Evolutionary conservation across 352 stramenopile genomes (phyloP), one percentile per base, ranked within the genome.

Genomic region (Pythium apleroticum): DNA sequence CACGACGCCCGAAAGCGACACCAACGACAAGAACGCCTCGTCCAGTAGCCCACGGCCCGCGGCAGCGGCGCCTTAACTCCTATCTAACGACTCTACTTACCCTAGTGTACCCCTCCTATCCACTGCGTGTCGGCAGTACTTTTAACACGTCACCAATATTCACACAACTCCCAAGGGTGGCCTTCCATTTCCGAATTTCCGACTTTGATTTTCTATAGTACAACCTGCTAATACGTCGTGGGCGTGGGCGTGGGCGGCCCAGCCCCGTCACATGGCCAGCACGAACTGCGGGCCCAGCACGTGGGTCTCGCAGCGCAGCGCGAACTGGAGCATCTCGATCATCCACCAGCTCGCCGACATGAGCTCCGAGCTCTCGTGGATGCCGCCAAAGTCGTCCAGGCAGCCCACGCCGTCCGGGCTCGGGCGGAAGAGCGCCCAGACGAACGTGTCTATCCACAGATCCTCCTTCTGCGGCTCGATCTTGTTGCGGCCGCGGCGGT

Each of bases 251-350:
- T n/a, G n/a, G n/a, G n/a, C n/a, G n/a, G n/a, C n/a, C n/a, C n/a
- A n/a, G n/a, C n/a, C n/a, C n/a, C n/a, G n/a, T 63, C 61, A 68
- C 52, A 58, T 63, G 24, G 53, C 11, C 17, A 88, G 63, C 22
- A 81, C 59, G 6, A 76, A 64, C 37, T 67, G 60, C 15, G 75
- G 81, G 3, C 80, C 80, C 5, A 85, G 57, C 33, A 83, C 77
- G 31, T 77, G 68, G 25, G 63, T 70, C 59, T 91, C 82, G 69
- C 78, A 80, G 22, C 77, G 75, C 58, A 91, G 48, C 52, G 80
- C 78, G 57, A 89, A 88, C 66, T 85, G 64, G 19, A 91, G 74
- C 64, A 84, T 88, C 71, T 91, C 80, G 52, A 91, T 81, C 28
- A 82, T 86, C 82, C 82, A 91, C 68, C 77, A 86, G 31, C 75